These are phyloP conservation scores for Neophaeococcomyces aloes DNA, from an alignment of 2,329 filamentous ascomycete species.

Conservation along the genomic window DNA sequence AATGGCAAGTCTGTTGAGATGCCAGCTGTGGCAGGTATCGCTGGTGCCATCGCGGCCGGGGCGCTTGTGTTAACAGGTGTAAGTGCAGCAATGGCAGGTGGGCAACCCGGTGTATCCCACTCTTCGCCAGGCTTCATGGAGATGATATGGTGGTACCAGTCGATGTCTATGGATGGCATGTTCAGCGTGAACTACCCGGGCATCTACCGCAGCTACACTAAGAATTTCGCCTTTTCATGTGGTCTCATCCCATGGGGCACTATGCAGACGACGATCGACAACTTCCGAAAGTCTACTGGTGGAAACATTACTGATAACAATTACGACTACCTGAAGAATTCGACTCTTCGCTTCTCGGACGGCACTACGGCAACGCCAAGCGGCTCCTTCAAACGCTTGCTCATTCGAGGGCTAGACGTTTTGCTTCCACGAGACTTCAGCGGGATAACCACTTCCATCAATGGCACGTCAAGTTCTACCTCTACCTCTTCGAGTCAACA, in stretches of 20 bases:
- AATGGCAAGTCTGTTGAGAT: slow-evolving; percentile 78
- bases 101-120: slow-evolving; percentile 51
- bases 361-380: slow-evolving; percentile 40
- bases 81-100: slow-evolving; percentile 54
- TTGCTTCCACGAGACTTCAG: slow-evolving; percentile 4
- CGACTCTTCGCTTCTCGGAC: slow-evolving; percentile 61
- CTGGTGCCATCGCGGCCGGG: slow-evolving; percentile 73
- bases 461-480: slow-evolving; percentile 14
- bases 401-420: slow-evolving; percentile 39
- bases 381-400: slow-evolving; percentile 48
- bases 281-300: slow-evolving; percentile 67
- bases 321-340: slow-evolving; percentile 61
- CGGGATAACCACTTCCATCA: slow-evolving; percentile 29
- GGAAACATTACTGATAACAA: slow-evolving; percentile 77
- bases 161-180: slow-evolving; percentile 93
- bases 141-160: slow-evolving; percentile 81
- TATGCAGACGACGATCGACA: slow-evolving; percentile 73
- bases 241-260: slow-evolving; percentile 73
- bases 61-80: slow-evolving; percentile 65
- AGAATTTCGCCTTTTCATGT: slow-evolving; percentile 88
- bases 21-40: slow-evolving; percentile 69
- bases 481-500: slow-evolving; percentile 28
- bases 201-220: slow-evolving; percentile 78
- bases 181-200: slow-evolving; percentile 77
- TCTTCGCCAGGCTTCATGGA: slow-evolving; percentile 77